These are phyloP conservation scores for Entamoeba moshkovskii DNA, from an alignment of 208 protist genomes.

Conservation along the genomic window DNA sequence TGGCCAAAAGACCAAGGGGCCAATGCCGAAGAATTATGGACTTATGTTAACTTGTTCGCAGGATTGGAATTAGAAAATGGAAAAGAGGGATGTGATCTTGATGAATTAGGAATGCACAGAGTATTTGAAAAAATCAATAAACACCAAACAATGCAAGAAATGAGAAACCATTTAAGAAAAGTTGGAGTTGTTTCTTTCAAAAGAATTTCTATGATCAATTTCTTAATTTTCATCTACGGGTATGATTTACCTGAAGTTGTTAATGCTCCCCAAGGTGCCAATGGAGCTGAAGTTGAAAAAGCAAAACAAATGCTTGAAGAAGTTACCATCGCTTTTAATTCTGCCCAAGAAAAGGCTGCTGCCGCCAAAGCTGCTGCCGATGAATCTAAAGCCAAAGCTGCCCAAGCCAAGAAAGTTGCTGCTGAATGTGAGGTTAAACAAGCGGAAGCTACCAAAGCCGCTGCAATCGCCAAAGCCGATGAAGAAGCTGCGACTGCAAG, in stretches of 20 bases:
- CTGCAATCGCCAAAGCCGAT: background rate
- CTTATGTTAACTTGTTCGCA: background rate
- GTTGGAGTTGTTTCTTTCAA: background rate
- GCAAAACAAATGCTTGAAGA: background rate
- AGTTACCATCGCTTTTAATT: background rate
- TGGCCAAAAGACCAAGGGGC: background rate
- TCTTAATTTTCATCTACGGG: background rate
- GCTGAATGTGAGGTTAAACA: background rate
- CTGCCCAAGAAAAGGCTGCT: background rate
- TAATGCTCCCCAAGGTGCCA: background rate
- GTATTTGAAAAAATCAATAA: background rate
- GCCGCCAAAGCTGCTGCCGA: background rate
- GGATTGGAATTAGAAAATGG: background rate
- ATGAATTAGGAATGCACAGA: background rate
- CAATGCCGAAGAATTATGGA: background rate
- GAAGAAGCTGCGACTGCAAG: background rate
- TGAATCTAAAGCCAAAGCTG: background rate
- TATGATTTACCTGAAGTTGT: background rate
- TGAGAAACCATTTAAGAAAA: conserved; percentile 5
- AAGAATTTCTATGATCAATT: background rate
- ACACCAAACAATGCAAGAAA: background rate
- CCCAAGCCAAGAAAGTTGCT: background rate
- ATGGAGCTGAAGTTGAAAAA: background rate
- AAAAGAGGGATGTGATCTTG: background rate
- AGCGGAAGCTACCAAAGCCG: background rate